Conservation (phyloP, 192 early-diverging fungal genomes). For the Linnemannia hyalina region DNA sequence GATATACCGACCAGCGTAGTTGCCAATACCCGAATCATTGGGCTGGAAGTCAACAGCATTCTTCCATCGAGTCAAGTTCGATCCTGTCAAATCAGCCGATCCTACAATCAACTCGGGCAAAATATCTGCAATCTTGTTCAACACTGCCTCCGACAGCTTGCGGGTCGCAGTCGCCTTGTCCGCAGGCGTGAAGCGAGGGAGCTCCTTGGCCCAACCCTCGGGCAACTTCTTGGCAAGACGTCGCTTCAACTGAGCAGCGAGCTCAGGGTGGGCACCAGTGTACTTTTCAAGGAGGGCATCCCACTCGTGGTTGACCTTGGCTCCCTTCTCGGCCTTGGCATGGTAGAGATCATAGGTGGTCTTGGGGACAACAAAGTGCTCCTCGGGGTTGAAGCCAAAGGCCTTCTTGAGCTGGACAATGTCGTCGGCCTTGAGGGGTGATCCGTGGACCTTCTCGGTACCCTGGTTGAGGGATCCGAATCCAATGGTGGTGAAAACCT, state of each 20-base stretch:
- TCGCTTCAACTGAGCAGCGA: conserved; percentile 80
- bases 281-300: conserved; percentile 80
- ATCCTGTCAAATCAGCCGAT: conserved; percentile 96
- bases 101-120: conserved; percentile 93
- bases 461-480: conserved; percentile 92
- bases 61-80: conserved; percentile 98
- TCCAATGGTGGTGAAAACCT: conserved; percentile 93
- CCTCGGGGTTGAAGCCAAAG: conserved; percentile 86
- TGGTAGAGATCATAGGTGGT: conserved; percentile 69
- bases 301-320: conserved; percentile 82
- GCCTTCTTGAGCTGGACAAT: conserved; percentile 83
- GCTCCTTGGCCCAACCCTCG: conserved; percentile 72
- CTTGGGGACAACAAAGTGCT: conserved; percentile 80
- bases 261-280: conserved; percentile 72
- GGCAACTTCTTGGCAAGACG: conserved; percentile 82
- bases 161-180: conserved; percentile 89
- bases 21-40: conserved; percentile 76
- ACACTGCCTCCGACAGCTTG: conserved; percentile 88
- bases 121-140: conserved; percentile 83
- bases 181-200: conserved; percentile 86
- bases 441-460: conserved; percentile 93
- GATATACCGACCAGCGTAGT: conserved; percentile 90
- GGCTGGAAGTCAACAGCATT: conserved; percentile 94
- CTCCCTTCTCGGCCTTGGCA: conserved; percentile 66
- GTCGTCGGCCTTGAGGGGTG: conserved; percentile 84